Evolutionary conservation across 345 rosid species (phyloP), one percentile per base, ranked within the genome.

Genomic region (Euphorbia tirucalli): DNA sequence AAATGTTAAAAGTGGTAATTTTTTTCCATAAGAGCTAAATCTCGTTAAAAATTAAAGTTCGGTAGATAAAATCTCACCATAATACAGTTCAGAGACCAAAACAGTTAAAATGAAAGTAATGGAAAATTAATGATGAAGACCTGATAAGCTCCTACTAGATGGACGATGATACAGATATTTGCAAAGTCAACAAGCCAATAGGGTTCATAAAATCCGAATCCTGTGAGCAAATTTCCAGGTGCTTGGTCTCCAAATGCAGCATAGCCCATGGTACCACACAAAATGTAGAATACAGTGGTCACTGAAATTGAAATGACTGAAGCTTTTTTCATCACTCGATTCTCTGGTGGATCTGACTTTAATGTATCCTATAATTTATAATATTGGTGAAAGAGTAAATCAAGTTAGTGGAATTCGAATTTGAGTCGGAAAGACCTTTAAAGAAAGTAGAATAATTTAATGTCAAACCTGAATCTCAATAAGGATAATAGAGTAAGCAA

Each of bases 401-500:
- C n/a, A n/a, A n/a, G n/a, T n/a, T n/a, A n/a, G n/a, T n/a, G n/a
- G n/a, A n/a, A n/a, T n/a, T n/a, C n/a, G n/a, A n/a, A n/a, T n/a
- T n/a, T n/a, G n/a, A n/a, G n/a, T n/a, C n/a, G n/a, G n/a, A n/a
- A n/a, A n/a, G n/a, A n/a, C n/a, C n/a, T n/a, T n/a, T n/a, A n/a
- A n/a, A n/a, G n/a, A n/a, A n/a, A n/a, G n/a, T n/a, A n/a, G n/a
- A n/a, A n/a, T n/a, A n/a, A n/a, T n/a, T n/a, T n/a, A n/a, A n/a
- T n/a, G n/a, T n/a, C 41, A 8, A 41, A 41, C 77, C 73, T 74
- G 78, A 41, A 74, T 74, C 58, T 74, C 78, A 7, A 68, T 60
- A 27, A 74, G 78, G 43, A 74, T 54, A 0, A 27, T 25, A 28
- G 73, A 44, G 56, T 57, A 66, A 41, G 69, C 35, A 28, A 67